Percentiles rank a stretch among this genome's conserved stretches.
These are phyloP conservation scores for Solanum stenotomum DNA, from an alignment of 257 asterid genomes.

Conservation along the genomic window DNA sequence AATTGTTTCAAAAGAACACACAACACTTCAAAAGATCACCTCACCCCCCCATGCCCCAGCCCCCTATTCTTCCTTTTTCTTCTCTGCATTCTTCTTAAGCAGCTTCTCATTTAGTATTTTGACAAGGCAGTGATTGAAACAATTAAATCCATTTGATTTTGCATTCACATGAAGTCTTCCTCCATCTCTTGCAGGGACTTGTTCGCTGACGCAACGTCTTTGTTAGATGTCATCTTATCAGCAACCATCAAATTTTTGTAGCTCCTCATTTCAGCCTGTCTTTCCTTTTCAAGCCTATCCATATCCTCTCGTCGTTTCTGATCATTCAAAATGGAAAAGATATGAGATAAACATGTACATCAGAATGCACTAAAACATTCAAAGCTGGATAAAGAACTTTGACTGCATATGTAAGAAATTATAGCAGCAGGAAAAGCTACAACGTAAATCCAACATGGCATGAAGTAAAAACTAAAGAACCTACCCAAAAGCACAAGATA, in stretches of 20 bases:
- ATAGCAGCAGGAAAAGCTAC: neutral
- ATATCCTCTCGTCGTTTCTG: constrained; percentile 89
- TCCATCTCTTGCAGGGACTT: constrained; percentile 91
- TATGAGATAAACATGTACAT: neutral
- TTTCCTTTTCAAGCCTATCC: constrained; percentile 81
- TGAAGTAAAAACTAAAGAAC: neutral
- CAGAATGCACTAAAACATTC: neutral
- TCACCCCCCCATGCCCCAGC: neutral
- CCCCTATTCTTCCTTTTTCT: constrained; percentile 2
- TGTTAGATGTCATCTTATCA: constrained; percentile 95
- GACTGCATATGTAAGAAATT: neutral
- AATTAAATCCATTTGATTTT: neutral
- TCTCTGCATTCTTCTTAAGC: neutral
- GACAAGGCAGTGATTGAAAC: neutral
- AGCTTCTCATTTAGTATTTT: neutral
- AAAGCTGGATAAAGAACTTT: neutral
- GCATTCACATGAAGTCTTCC: constrained; percentile 86
- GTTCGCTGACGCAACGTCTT: constrained; percentile 72
- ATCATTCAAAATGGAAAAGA: neutral
- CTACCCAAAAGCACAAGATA: neutral
- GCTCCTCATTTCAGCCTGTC: constrained; percentile 83
- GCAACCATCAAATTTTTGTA: constrained; percentile 95
- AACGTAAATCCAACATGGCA: neutral
- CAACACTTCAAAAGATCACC: neutral
- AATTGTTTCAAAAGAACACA: constrained; percentile 1